These are phyloP conservation scores for Stylosanthes scabra DNA, from an alignment of 331 rosid species.

Conservation along the genomic window DNA sequence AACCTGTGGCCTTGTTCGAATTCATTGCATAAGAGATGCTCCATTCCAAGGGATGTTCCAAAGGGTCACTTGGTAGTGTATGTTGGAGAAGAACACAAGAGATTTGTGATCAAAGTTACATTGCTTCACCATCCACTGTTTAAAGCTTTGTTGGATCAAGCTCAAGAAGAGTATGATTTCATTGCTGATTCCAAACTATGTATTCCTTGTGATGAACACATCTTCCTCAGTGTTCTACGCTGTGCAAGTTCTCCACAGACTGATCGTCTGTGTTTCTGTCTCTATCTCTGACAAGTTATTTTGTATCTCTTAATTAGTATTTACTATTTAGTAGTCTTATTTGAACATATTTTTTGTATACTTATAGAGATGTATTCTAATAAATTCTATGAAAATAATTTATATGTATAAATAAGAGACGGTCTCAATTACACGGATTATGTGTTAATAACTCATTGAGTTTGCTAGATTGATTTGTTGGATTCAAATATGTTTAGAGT, in stretches of 20 bases:
- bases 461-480: too few relatives aligned
- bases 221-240: conserved; percentile 67
- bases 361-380: neutral
- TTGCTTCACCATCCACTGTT: conserved; percentile 85
- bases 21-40: conserved; percentile 54
- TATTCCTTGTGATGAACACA: conserved; percentile 83
- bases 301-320: too few relatives aligned
- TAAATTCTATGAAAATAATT: neutral
- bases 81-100: conserved; percentile 74
- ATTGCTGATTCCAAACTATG: conserved; percentile 67
- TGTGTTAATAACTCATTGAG: neutral
- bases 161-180: conserved; percentile 82
- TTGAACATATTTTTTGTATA: neutral
- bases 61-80: conserved; percentile 93
- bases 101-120: conserved; percentile 76
- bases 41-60: conserved; percentile 92
- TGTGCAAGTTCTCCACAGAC: conserved; percentile 61
- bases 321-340: neutral
- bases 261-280: conserved; percentile 43
- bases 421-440: neutral
- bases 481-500: too few relatives aligned
- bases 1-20: too few relatives aligned
- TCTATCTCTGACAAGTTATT: conserved; percentile 56
- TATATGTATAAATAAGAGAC: neutral
- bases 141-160: conserved; percentile 86